Base-by-base conservation (phyloP, 768 basidiomycete genomes). In the Leucogyrophana mollusca region DNA sequence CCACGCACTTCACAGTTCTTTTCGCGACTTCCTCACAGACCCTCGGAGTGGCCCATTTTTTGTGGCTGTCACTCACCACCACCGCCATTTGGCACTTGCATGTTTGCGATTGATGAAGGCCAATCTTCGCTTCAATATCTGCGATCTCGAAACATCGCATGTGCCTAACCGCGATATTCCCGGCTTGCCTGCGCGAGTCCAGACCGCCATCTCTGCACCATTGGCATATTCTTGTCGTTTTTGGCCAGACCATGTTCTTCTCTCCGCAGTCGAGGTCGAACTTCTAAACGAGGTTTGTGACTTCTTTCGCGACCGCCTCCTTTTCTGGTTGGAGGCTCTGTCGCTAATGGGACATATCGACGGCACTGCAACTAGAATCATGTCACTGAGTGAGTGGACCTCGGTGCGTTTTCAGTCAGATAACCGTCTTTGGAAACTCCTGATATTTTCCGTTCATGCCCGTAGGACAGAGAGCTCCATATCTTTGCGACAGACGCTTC, bases 261-360 rank as follows among this genome's bases (percentile, higher is more conserved):
- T 17, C 24, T 30, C 18, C 18, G 36, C 45, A 10, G 54, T 48
- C 36, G 56, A 55, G 20, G 20, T 45, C 1, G 49, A 50, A 9
- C 40, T 64, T 3, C 47, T 52, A 16, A 45, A 45, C 4, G 41
- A 55, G 3, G 21, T 62, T 9, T 52, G 46, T 4, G 30, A 42
- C 3, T 62, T 70, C 43, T 46, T 60, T 18, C 39, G 59, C 34
- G 23, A 45, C 1, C 51, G 52, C 11, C 53, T 73, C 4, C 54
- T 73, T 4, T 69, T 59, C 43, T 73, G 72, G 72, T 43, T 73
- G 9, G 73, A 73, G 40, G 64, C 60, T 5, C 53, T 73, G n/a
- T 60, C 58, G 34, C 27, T 66, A 10, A 45, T 47, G 9, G 43
- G 49, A 13, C 37, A 51, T 11, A 38, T 58, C 9, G 9, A 40